Percentiles rank a stretch among this genome's conserved stretches.
These are phyloP conservation scores for Fomitopsis betulina DNA, from an alignment of 1,284 basidiomycete species.

Conservation along the genomic window DNA sequence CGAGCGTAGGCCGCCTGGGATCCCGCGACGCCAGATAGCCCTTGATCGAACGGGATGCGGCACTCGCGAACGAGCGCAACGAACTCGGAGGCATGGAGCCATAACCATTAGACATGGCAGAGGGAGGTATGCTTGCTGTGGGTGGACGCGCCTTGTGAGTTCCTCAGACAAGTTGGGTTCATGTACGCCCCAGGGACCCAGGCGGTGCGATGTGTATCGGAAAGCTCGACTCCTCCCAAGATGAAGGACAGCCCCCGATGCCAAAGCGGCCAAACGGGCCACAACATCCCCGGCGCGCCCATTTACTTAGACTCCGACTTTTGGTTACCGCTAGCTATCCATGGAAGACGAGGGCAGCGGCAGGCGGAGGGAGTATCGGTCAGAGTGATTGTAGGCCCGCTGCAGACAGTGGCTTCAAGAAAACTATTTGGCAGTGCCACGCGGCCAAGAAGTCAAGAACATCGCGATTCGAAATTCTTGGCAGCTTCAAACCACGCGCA, in stretches of 20 bases:
- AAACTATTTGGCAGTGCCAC: too few species aligned
- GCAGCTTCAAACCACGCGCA: too few species aligned
- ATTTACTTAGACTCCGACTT: neutral
- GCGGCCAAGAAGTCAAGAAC: too few species aligned
- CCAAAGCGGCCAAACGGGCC: neutral
- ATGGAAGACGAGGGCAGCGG: neutral
- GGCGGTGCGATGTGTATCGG: neutral
- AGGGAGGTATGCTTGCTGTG: neutral
- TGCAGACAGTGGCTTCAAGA: too few species aligned
- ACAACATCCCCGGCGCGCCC: neutral
- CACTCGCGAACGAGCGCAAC: slow-evolving; percentile 30
- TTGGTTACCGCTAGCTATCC: neutral
- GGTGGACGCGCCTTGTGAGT: neutral
- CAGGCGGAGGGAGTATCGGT: too few species aligned
- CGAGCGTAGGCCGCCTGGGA: slow-evolving; percentile 20
- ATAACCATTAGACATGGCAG: slow-evolving; percentile 24
- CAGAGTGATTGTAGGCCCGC: too few species aligned
- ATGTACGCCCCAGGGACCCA: neutral
- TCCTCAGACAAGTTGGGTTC: neutral
- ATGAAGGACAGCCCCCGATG: neutral
- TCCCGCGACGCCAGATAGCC: slow-evolving; percentile 38
- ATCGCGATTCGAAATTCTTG: too few species aligned
- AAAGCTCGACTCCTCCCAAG: neutral
- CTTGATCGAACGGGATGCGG: slow-evolving; percentile 36
- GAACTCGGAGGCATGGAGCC: slow-evolving; percentile 25